These are phyloP conservation scores for Ogataea salicorniae DNA, from an alignment of 805 yeast genomes.

Conservation along the genomic window DNA sequence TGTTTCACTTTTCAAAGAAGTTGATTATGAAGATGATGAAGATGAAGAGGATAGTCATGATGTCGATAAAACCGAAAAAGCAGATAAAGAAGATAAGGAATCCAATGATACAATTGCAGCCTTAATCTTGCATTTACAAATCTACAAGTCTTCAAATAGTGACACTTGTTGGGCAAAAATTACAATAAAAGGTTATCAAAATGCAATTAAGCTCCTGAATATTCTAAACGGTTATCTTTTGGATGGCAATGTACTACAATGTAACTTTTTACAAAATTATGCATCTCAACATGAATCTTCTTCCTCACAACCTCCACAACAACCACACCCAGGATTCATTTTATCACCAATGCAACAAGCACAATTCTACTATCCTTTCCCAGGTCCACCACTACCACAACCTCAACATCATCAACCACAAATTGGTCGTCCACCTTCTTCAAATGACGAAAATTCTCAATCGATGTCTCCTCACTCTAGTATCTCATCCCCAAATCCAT, in stretches of 20 bases:
- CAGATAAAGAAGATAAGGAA: neutral
- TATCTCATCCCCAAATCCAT: too few species aligned
- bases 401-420: neutral
- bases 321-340: neutral
- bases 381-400: neutral
- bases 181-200: constrained; percentile 6
- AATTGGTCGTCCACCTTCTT: too few species aligned
- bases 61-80: neutral
- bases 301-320: neutral
- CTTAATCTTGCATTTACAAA: constrained; percentile 9
- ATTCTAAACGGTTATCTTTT: constrained; percentile 18
- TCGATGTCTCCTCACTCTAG: too few species aligned
- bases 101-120: neutral
- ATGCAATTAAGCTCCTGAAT: constrained; percentile 8
- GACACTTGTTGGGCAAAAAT: constrained; percentile 19
- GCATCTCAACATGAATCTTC: neutral
- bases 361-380: neutral
- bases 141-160: constrained; percentile 18
- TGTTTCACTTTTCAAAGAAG: too few species aligned
- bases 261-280: constrained; percentile 9
- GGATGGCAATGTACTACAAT: constrained; percentile 13
- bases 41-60: neutral
- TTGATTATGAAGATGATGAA: neutral
- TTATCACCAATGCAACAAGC: constrained; percentile 1
- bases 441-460: too few species aligned